These are phyloP conservation scores for Lophiotrema nucula DNA, from an alignment of 495 filamentous ascomycete species.

Conservation along the genomic window DNA sequence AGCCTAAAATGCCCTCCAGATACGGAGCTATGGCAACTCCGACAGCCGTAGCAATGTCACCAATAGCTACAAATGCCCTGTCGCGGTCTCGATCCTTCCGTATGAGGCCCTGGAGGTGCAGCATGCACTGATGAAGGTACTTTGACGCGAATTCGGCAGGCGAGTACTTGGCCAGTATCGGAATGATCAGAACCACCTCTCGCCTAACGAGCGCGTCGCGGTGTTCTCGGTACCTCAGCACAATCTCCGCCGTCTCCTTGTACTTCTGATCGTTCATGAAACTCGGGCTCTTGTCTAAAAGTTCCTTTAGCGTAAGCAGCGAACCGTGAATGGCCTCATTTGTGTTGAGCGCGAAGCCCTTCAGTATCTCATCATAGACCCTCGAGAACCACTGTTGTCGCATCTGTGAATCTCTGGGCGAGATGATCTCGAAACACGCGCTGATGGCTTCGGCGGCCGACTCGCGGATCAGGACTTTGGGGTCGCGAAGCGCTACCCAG, in stretches of 20 bases:
- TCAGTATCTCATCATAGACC: conserved; percentile 78
- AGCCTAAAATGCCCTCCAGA: conserved; percentile 85
- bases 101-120: conserved; percentile 90
- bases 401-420: conserved; percentile 79
- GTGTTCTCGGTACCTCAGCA: conserved; percentile 86
- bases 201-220: conserved; percentile 81
- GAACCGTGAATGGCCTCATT: conserved; percentile 88
- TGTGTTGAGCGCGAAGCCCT: conserved; percentile 73
- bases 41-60: conserved; percentile 92
- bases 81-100: conserved; percentile 89
- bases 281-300: conserved; percentile 92
- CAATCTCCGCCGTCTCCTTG: conserved; percentile 80
- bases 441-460: conserved; percentile 87
- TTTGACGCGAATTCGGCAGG: conserved; percentile 77
- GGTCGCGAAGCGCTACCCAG: conserved; percentile 89
- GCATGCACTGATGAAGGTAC: conserved; percentile 94
- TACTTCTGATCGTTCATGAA: conserved; percentile 85
- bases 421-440: conserved; percentile 90
- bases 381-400: conserved; percentile 82
- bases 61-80: conserved; percentile 90
- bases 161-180: conserved; percentile 87
- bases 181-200: conserved; percentile 85
- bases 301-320: conserved; percentile 82
- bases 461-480: conserved; percentile 83
- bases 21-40: conserved; percentile 92